These are phyloP conservation scores for Mycena galopus DNA, from an alignment of 768 basidiomycete genomes.

Conservation along the genomic window DNA sequence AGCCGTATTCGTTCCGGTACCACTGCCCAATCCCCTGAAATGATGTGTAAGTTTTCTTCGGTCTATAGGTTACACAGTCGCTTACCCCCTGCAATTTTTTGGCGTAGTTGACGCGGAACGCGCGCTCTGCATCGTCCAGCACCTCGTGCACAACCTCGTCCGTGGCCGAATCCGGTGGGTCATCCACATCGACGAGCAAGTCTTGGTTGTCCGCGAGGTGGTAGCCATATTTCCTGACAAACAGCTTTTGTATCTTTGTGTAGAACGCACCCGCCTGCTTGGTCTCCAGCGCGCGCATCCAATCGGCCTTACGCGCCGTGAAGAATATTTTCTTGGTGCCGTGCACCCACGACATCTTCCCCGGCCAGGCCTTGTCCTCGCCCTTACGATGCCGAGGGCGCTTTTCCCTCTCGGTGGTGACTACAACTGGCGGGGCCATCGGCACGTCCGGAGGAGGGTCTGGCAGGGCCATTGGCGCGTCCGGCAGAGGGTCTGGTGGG, in stretches of 20 bases:
- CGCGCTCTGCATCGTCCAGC: background rate
- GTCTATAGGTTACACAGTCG: too few species aligned
- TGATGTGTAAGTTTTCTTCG: too few species aligned
- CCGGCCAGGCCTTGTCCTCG: background rate
- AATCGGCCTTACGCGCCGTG: background rate
- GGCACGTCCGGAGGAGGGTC: too few species aligned
- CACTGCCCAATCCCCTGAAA: too few species aligned
- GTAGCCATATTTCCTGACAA: background rate
- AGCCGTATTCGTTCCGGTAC: too few species aligned
- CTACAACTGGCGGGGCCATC: background rate
- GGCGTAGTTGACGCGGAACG: background rate
- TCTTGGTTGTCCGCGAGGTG: background rate
- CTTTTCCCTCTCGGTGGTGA: background rate
- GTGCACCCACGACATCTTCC: background rate
- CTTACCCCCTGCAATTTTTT: background rate
- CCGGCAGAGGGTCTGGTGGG: too few species aligned
- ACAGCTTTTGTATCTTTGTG: background rate
- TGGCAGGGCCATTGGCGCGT: too few species aligned
- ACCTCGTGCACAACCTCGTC: background rate
- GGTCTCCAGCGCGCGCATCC: background rate
- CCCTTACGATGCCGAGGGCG: background rate
- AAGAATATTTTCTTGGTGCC: conserved; percentile 7
- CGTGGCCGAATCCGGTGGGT: background rate
- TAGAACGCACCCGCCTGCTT: background rate
- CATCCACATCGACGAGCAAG: background rate